Conservation (phyloP, 768 basidiomycete genomes). For the Kwoniella heveanensis region DNA sequence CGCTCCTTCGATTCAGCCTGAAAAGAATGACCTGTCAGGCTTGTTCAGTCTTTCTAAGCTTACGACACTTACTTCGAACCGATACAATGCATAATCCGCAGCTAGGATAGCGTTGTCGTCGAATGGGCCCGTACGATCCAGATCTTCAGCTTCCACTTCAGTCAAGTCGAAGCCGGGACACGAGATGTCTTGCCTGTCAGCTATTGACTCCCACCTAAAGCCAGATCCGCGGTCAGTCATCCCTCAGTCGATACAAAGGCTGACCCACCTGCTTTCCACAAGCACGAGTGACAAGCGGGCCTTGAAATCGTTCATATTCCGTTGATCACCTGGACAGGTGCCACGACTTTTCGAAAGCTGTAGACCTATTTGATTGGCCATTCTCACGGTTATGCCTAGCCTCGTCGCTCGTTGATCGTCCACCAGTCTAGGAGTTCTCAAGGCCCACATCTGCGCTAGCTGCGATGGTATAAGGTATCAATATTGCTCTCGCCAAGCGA, state of each 20-base stretch:
- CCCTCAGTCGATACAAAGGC: too few relatives aligned
- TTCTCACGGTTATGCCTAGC: conserved; percentile 9
- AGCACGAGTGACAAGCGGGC: conserved; percentile 13
- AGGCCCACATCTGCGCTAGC: conserved; percentile 19
- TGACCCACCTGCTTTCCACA: conserved; percentile 16
- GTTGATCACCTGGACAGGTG: background rate
- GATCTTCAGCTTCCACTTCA: conserved; percentile 11
- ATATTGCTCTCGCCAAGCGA: background rate
- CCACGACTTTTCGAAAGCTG: conserved; percentile 8
- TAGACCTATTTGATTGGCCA: conserved; percentile 19
- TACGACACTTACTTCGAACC: conserved; percentile 14
- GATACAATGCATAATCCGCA: conserved; percentile 23
- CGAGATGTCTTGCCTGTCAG: conserved; percentile 14
- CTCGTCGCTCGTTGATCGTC: conserved; percentile 19
- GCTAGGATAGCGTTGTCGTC: conserved; percentile 12
- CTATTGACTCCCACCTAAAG: conserved; percentile 20
- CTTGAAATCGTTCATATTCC: conserved; percentile 7
- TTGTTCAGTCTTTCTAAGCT: too few relatives aligned
- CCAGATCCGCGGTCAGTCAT: too few relatives aligned
- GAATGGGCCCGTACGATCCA: background rate
- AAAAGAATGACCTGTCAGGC: background rate
- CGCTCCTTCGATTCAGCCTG: conserved; percentile 17
- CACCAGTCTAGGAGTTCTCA: conserved; percentile 15
- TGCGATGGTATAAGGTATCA: background rate
- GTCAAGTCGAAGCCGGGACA: conserved; percentile 12